phyloP scores from a whole-genome alignment of 345 rosid species.

The Psidium friedrichsthalianum region DNA sequence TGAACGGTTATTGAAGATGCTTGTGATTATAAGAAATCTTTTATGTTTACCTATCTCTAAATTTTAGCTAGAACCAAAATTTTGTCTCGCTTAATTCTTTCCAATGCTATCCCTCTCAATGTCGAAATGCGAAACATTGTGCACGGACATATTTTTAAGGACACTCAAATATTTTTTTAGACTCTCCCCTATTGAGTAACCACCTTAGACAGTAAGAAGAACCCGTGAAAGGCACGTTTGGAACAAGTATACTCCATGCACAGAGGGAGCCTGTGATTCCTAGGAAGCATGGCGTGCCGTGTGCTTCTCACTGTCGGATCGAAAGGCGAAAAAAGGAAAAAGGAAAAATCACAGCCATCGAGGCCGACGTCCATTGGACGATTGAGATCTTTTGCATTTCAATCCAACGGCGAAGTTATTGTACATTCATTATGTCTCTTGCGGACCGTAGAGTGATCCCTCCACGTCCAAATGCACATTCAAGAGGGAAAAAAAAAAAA shows the following conservation, averaged over 20 bases:
- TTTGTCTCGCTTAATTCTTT: too few species aligned
- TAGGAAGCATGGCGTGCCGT: neutral
- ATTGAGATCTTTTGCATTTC: neutral
- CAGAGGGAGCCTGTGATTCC: rapidly evolving
- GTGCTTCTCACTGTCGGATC: neutral
- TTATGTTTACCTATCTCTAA: too few species aligned
- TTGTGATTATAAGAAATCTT: too few species aligned
- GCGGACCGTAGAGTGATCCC: neutral
- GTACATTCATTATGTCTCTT: neutral
- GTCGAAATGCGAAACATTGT: too few species aligned
- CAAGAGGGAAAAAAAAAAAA: too few species aligned
- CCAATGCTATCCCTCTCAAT: too few species aligned
- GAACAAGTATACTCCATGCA: neutral
- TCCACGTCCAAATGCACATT: neutral
- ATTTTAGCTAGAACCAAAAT: too few species aligned
- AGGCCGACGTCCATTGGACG: rapidly evolving
- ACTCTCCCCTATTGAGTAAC: neutral
- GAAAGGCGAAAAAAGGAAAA: neutral
- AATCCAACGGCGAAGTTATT: neutral
- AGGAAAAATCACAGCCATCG: neutral
- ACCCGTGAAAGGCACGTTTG: neutral
- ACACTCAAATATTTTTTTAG: too few species aligned
- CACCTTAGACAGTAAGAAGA: neutral
- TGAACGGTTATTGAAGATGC: too few species aligned
- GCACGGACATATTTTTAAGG: too few species aligned